Percentiles rank a stretch among this genome's conserved stretches.
phyloP scores from a whole-genome alignment of 768 basidiomycete genomes.

The Agaricus blazei region DNA sequence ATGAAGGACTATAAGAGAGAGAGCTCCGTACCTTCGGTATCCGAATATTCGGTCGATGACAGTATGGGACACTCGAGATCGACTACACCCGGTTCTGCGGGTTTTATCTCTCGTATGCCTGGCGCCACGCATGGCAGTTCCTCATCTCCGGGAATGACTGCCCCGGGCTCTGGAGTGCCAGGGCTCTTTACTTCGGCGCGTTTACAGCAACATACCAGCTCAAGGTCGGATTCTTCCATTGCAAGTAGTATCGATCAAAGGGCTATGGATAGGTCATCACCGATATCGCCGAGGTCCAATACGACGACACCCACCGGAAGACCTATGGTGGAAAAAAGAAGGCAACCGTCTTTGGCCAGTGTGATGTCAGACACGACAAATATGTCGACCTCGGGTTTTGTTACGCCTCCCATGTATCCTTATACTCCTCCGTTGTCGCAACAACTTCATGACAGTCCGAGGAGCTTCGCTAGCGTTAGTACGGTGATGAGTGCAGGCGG shows the following conservation, averaged over 20 bases:
- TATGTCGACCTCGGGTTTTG: slow-evolving; percentile 37
- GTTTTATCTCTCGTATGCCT: slow-evolving; percentile 19
- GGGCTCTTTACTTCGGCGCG: slow-evolving; percentile 9
- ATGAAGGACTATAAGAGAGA: slow-evolving; percentile 16
- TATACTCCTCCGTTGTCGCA: slow-evolving; percentile 10
- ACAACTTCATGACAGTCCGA: slow-evolving; percentile 20
- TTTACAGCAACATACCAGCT: neutral
- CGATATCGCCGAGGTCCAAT: slow-evolving; percentile 14
- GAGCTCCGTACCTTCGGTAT: slow-evolving; percentile 30
- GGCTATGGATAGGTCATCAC: neutral
- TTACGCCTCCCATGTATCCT: slow-evolving; percentile 27
- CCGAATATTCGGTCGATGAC: slow-evolving; percentile 54
- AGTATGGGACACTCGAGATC: slow-evolving; percentile 30
- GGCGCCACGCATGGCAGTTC: neutral
- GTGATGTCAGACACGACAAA: slow-evolving; percentile 51
- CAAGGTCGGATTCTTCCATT: neutral
- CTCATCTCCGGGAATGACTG: slow-evolving; percentile 7
- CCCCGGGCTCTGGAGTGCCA: neutral
- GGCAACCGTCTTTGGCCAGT: slow-evolving; percentile 70
- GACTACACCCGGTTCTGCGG: slow-evolving; percentile 36
- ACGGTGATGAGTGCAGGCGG: neutral
- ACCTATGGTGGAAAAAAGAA: slow-evolving; percentile 18
- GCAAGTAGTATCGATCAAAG: neutral
- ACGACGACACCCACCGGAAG: slow-evolving; percentile 30
- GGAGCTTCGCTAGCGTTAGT: slow-evolving; percentile 5